phyloP scores from a whole-genome alignment of 371 early-diverging fungal genomes.

The Mucor lusitanicus region DNA sequence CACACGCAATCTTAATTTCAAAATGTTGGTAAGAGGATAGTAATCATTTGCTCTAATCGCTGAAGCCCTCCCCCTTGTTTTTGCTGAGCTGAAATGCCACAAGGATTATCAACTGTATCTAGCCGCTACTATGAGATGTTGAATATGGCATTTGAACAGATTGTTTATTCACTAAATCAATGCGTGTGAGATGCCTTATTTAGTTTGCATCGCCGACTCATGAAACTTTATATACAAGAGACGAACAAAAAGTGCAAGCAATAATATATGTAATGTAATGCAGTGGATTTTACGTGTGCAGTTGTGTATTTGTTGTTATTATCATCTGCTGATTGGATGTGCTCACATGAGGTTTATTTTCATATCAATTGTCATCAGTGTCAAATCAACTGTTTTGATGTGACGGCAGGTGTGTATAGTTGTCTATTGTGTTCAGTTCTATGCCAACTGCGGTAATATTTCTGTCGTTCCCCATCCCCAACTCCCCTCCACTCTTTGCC shows the following conservation, averaged over 20 bases:
- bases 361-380: neutral
- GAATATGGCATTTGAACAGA: neutral
- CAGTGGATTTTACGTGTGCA: neutral
- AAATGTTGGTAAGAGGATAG: neutral
- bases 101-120: neutral
- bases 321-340: neutral
- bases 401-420: neutral
- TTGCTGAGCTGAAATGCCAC: neutral
- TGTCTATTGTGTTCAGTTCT: neutral
- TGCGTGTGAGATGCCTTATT: constrained; percentile 9
- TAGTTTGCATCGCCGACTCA: constrained; percentile 11
- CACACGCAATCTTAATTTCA: neutral
- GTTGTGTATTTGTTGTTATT: constrained; percentile 1
- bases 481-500: neutral
- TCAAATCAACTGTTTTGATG: constrained; percentile 1
- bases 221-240: constrained; percentile 1
- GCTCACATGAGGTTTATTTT: constrained; percentile 1
- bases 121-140: neutral
- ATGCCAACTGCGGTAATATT: neutral
- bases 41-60: neutral
- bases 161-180: neutral
- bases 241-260: neutral
- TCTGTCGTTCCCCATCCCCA: neutral
- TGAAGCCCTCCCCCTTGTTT: neutral
- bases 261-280: neutral